Conservation (phyloP, 257 asterid genomes). For the Linderniella brevidens region DNA sequence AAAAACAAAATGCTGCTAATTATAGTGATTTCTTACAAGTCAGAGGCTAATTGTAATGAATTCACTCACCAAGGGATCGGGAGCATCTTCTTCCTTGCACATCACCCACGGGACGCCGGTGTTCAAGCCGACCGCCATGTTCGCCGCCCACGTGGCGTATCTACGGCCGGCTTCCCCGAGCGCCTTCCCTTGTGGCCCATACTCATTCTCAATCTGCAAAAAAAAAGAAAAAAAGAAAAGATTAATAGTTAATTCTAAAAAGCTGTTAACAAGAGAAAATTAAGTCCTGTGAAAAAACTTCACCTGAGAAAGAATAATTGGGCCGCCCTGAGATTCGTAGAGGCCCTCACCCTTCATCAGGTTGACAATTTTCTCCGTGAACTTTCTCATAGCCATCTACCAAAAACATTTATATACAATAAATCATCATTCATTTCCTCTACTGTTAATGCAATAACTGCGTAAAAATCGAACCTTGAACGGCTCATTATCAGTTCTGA, state of each 20-base stretch:
- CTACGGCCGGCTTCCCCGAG: conserved; percentile 39
- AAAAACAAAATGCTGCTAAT: neutral
- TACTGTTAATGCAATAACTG: no score
- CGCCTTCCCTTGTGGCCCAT: conserved; percentile 37
- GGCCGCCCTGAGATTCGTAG: conserved; percentile 78
- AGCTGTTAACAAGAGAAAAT: no score
- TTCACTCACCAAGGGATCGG: conserved; percentile 68
- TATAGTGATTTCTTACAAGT: neutral
- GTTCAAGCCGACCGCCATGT: conserved; percentile 38
- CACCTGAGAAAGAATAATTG: conserved; percentile 54
- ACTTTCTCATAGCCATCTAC: conserved; percentile 76
- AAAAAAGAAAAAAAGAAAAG: no score
- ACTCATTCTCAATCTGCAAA: conserved; percentile 53
- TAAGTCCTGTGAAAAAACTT: no score
- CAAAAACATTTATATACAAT: conserved; percentile 14
- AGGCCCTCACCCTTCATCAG: conserved; percentile 68
- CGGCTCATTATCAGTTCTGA: conserved; percentile 17
- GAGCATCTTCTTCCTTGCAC: conserved; percentile 79
- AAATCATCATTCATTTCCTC: conserved; percentile 4
- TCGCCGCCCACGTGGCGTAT: conserved; percentile 54
- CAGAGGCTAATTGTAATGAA: neutral
- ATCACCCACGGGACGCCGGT: conserved; percentile 75
- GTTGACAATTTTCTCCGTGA: conserved; percentile 55
- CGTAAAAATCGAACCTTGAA: conserved; percentile 40
- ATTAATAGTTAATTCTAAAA: no score